Percentiles rank a stretch among this genome's conserved stretches.
Conservation (phyloP, 768 basidiomycete species). For the Lactifluus echinatus region DNA sequence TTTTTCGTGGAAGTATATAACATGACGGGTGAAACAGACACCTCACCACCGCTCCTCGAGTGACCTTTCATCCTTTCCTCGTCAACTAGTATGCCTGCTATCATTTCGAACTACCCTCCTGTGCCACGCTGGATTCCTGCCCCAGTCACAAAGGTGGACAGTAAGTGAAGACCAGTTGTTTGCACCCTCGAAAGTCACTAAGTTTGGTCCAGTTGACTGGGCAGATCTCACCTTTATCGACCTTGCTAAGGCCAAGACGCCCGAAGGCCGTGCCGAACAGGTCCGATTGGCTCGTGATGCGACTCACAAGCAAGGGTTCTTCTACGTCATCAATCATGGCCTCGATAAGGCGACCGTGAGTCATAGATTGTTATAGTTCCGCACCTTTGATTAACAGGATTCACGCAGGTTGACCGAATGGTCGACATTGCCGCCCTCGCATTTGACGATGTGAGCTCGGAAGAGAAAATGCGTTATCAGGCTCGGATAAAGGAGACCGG, state of each 20-base stretch:
- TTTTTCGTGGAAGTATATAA: constrained; percentile 3
- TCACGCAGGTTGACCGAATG: constrained; percentile 24
- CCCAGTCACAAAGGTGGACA: constrained; percentile 21
- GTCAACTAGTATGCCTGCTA: constrained; percentile 14
- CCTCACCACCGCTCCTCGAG: neutral
- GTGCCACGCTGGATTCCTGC: constrained; percentile 23
- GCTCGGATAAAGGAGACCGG: constrained; percentile 34
- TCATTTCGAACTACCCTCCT: constrained; percentile 12
- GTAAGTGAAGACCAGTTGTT: constrained; percentile 10
- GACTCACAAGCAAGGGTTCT: constrained; percentile 32
- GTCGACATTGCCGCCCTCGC: constrained; percentile 32
- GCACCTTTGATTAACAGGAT: neutral
- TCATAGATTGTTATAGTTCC: neutral
- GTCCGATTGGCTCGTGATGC: constrained; percentile 28
- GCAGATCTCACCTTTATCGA: constrained; percentile 30
- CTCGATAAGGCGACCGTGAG: constrained; percentile 34
- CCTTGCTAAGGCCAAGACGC: constrained; percentile 27
- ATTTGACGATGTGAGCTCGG: constrained; percentile 27
- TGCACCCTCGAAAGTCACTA: neutral
- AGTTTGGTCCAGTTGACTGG: constrained; percentile 27
- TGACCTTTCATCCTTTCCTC: neutral
- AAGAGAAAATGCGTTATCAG: constrained; percentile 28
- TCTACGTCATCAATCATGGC: constrained; percentile 44
- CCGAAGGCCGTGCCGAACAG: constrained; percentile 28
- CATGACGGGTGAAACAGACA: neutral